A percentile compares a stretch with the other conserved stretches of the same genome.
These are phyloP conservation scores for Nephelium lappaceum DNA, from an alignment of 345 rosid species.

Conservation along the genomic window DNA sequence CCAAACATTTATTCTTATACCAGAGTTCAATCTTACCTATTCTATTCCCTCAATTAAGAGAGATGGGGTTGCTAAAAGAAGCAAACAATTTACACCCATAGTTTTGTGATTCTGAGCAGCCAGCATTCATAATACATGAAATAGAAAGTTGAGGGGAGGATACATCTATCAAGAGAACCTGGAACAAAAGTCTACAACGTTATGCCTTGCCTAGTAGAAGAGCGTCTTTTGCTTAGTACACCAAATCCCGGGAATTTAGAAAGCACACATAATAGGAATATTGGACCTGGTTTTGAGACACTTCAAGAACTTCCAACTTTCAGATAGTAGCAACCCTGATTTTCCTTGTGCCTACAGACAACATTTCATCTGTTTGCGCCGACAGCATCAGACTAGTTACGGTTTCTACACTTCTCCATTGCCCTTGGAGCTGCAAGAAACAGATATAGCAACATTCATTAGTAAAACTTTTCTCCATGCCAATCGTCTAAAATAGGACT, in stretches of 20 bases:
- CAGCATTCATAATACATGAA: constrained; percentile 16
- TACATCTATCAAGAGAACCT: constrained; percentile 3
- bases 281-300: constrained; percentile 4
- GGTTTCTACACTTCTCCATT: constrained; percentile 64
- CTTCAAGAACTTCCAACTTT: constrained; percentile 9
- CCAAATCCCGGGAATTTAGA: constrained; percentile 18
- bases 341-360: neutral
- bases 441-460: constrained; percentile 4
- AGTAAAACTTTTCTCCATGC: neutral
- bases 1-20: neutral
- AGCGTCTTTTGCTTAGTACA: constrained; percentile 2
- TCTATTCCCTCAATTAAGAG: neutral
- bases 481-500: neutral
- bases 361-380: neutral
- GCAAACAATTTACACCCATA: constrained; percentile 17
- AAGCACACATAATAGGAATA: constrained; percentile 8
- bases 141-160: neutral
- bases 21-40: neutral
- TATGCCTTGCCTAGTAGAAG: neutral
- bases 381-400: constrained; percentile 28
- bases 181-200: constrained; percentile 7
- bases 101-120: neutral
- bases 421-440: constrained; percentile 64
- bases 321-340: neutral
- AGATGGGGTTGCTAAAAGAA: constrained; percentile 8